Conservation (phyloP, 495 filamentous ascomycete genomes). For the Annulohypoxylon nitens region DNA sequence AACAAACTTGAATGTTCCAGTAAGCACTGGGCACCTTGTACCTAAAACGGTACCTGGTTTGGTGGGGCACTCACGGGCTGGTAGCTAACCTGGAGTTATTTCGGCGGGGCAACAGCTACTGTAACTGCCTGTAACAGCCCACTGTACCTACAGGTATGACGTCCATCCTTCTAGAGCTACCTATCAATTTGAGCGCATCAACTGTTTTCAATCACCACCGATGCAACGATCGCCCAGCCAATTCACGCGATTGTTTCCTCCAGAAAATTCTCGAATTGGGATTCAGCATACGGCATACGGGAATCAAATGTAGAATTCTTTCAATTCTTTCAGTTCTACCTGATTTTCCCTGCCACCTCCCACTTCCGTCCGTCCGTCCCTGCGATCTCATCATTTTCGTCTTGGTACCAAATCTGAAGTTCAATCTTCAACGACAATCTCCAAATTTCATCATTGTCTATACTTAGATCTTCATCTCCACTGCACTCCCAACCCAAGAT, state of each 20-base stretch:
- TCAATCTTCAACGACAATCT: neutral
- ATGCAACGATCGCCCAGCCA: conserved; percentile 16
- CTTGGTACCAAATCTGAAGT: too few species aligned
- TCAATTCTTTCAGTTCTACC: conserved; percentile 5
- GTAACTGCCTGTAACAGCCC: neutral
- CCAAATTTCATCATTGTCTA: neutral
- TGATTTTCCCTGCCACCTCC: neutral
- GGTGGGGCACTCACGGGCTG: neutral
- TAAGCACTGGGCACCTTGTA: neutral
- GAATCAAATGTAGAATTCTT: too few species aligned
- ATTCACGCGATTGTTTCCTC: conserved; percentile 9
- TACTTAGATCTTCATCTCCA: neutral
- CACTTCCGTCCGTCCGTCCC: neutral
- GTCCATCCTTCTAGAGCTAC: conserved; percentile 17
- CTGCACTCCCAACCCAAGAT: conserved; percentile 21
- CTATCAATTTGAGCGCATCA: conserved; percentile 3
- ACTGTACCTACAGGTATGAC: conserved; percentile 30
- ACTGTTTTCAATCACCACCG: conserved; percentile 3
- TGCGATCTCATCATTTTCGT: neutral
- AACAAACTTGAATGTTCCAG: neutral
- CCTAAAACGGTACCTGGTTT: neutral
- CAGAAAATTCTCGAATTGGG: conserved; percentile 29
- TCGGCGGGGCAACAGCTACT: conserved; percentile 17
- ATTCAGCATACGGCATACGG: neutral
- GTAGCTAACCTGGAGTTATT: neutral